phyloP scores from a whole-genome alignment of 2,329 filamentous ascomycete species.

The Pseudocercospora fuligena region DNA sequence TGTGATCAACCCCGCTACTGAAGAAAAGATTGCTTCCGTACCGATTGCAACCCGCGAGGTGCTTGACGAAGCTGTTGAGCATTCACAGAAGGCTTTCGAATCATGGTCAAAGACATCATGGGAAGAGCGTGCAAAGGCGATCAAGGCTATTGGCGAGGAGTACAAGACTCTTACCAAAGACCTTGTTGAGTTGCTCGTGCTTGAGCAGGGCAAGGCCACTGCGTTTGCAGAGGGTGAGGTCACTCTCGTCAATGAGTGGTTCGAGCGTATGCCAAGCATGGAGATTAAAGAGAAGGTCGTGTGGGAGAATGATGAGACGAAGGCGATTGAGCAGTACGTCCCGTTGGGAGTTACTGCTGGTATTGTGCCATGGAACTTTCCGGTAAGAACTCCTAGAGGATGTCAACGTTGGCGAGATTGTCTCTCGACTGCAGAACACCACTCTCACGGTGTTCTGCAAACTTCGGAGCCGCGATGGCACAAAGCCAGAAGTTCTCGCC shows the following conservation, averaged over 20 bases:
- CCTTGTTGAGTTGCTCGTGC: slow-evolving; percentile 25
- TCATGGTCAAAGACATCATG: slow-evolving; percentile 41
- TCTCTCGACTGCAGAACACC: no score
- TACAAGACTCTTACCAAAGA: slow-evolving; percentile 25
- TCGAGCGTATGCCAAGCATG: slow-evolving; percentile 28
- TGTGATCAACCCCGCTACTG: slow-evolving; percentile 42
- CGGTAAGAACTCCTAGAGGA: slow-evolving; percentile 30
- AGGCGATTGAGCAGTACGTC: slow-evolving; percentile 29
- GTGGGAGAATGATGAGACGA: slow-evolving; percentile 26
- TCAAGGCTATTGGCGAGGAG: slow-evolving; percentile 26
- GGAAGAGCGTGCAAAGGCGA: slow-evolving; percentile 38
- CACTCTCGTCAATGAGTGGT: slow-evolving; percentile 28
- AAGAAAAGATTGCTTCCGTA: slow-evolving; percentile 42
- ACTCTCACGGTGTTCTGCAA: no score
- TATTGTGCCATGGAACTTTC: slow-evolving; percentile 54
- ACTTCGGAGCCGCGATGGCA: no score
- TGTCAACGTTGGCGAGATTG: no score
- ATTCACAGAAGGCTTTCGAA: slow-evolving; percentile 44
- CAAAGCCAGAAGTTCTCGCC: no score
- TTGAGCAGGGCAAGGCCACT: slow-evolving; percentile 29
- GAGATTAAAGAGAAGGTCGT: slow-evolving; percentile 27
- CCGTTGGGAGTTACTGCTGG: slow-evolving; percentile 28
- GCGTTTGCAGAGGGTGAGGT: slow-evolving; percentile 27
- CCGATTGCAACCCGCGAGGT: slow-evolving; percentile 45
- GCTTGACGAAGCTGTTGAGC: slow-evolving; percentile 44